Evolutionary conservation across 768 basidiomycete species (phyloP), one percentile per base, ranked within the genome.

Genomic region (Boletus tomentosulus): DNA sequence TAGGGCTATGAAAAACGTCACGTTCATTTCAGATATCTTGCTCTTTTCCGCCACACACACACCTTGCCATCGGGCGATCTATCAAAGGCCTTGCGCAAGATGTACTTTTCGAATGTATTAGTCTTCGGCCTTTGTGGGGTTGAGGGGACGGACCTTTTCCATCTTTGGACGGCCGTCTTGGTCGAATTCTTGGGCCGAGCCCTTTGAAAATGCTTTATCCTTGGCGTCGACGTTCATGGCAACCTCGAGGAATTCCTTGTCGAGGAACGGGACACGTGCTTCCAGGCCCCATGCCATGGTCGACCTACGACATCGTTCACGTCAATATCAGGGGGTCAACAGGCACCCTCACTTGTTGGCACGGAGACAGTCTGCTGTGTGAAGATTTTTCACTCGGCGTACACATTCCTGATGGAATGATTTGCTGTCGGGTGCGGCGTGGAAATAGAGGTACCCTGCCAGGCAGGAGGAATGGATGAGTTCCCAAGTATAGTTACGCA

Each of bases 231-330:
- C 74, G 74, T 87, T 87, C 92, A 99, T 92, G 2, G 94, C 80
- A 22, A 89, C 89, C 51, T 98, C 93, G 49, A 99, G 77, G 83
- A 99, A 99, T 15, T 82, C 76, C 74, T 94, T 96, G 78, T 99
- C 97, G 51, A 99, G 84, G 85, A 99, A 99, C 12, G 97, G 97
- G 6, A 99, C 97, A 46, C 97, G 92, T 3, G 94, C 94, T 70
- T 99, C 97, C 45, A 99, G 84, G 57, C 97, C 97, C 95, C 96
- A 99, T 1, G 97, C 97, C 97, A 99, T 98, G 8, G 97, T 98
- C 27, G 95, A 97, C 66, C 90, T 90, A 57, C 42, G 43, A 54
- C 46, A 41, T n/a, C 19, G 42, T 55, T 19, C 50, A n/a, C 15
- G 42, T 57, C 49, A 57, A 42, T 41, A 53, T 39, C 31, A 33